phyloP scores from a whole-genome alignment of 495 filamentous ascomycete species.

The Cercophora scortea region DNA sequence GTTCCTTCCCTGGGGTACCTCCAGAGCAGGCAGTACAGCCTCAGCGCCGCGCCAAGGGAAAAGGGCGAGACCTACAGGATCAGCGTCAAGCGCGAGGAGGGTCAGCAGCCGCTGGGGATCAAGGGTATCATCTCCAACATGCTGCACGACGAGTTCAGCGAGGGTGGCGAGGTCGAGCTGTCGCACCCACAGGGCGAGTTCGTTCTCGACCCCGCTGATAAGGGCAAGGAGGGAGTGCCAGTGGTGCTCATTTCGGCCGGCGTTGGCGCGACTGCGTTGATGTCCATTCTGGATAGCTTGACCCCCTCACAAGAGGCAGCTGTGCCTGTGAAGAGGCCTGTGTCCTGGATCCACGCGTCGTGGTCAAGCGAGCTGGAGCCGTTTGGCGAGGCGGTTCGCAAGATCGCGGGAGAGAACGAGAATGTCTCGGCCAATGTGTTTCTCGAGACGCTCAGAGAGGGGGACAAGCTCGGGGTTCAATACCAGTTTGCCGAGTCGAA shows the following conservation, averaged over 20 bases:
- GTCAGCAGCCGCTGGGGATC: slow-evolving; percentile 26
- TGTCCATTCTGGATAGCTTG: slow-evolving; percentile 54
- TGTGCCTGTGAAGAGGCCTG: slow-evolving; percentile 31
- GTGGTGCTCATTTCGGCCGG: slow-evolving; percentile 63
- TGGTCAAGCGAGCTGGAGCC: slow-evolving; percentile 41
- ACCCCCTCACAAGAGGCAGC: slow-evolving; percentile 13
- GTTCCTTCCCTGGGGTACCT: slow-evolving; percentile 50
- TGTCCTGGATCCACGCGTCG: slow-evolving; percentile 63
- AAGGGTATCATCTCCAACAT: slow-evolving; percentile 63
- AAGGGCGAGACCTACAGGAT: slow-evolving; percentile 54
- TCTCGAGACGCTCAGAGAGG: slow-evolving; percentile 25
- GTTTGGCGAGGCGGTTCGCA: slow-evolving; percentile 45
- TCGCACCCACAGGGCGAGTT: slow-evolving; percentile 68
- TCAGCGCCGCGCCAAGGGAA: slow-evolving; percentile 50
- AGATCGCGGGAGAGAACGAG: slow-evolving; percentile 35
- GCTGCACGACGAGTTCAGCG: slow-evolving; percentile 51
- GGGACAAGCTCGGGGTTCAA: slow-evolving; percentile 43
- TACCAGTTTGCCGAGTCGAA: slow-evolving; percentile 48
- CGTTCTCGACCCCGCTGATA: slow-evolving; percentile 37
- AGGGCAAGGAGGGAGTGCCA: slow-evolving; percentile 35
- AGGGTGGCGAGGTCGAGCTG: slow-evolving; percentile 55
- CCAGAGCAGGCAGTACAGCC: slow-evolving; percentile 65
- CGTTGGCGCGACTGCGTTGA: slow-evolving; percentile 59
- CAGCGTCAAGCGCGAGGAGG: slow-evolving; percentile 58
- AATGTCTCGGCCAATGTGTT: slow-evolving; percentile 36